Conservation (phyloP, 2,329 filamentous ascomycete genomes). For the Coccinonectria pachysandricola region DNA sequence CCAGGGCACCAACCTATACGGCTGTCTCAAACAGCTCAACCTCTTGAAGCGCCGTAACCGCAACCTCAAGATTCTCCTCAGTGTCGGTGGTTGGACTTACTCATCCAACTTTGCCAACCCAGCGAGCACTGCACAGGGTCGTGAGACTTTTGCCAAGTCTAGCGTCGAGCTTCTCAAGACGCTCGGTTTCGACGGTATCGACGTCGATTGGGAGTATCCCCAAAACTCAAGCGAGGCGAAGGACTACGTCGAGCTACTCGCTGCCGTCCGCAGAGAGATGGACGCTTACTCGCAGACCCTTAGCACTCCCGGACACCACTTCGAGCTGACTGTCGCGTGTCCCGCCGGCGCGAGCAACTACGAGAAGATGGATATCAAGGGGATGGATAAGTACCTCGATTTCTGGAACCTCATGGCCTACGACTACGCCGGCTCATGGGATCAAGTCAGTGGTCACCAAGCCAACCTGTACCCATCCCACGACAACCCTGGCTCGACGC, state of each 20-base stretch:
- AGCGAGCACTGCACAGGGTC: conserved; percentile 59
- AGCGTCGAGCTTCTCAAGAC: conserved; percentile 70
- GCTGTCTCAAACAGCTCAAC: conserved; percentile 80
- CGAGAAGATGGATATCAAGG: conserved; percentile 48
- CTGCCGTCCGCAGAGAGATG: conserved; percentile 44
- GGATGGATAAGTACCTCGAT: conserved; percentile 57
- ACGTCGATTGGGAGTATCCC: conserved; percentile 62
- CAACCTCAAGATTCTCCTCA: conserved; percentile 74
- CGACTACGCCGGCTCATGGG: conserved; percentile 81
- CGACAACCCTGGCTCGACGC: conserved; percentile 53
- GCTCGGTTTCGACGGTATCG: conserved; percentile 65
- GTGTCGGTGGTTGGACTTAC: conserved; percentile 90
- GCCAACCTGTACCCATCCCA: conserved; percentile 61
- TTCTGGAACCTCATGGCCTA: conserved; percentile 85
- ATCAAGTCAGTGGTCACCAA: conserved; percentile 60
- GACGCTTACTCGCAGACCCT: conserved; percentile 43
- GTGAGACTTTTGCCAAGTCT: conserved; percentile 60
- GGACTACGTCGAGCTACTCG: conserved; percentile 49
- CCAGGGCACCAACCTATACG: conserved; percentile 70
- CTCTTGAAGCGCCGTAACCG: conserved; percentile 73
- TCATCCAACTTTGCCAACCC: conserved; percentile 71
- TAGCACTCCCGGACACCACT: conserved; percentile 37
- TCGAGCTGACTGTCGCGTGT: conserved; percentile 55
- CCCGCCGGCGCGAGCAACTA: conserved; percentile 55
- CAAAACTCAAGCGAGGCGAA: conserved; percentile 42